A percentile compares a stretch with the other conserved stretches of the same genome.
Conservation (phyloP, 2,329 filamentous ascomycete species). For the Gyromitra esculenta region DNA sequence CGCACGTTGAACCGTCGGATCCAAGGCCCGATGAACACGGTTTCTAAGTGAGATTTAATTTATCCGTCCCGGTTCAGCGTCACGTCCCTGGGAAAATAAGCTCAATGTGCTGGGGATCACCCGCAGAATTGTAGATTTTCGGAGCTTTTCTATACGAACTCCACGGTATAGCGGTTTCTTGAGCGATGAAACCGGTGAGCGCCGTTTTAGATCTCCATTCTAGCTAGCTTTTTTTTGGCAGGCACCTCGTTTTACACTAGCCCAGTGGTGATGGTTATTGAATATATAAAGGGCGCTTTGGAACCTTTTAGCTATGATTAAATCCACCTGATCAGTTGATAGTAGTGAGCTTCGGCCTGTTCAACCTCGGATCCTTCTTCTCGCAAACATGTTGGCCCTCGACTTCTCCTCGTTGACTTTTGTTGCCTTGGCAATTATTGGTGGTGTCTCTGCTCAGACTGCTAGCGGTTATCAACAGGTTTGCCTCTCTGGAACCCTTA, state of each 20-base stretch:
- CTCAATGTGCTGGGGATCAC: slow-evolving; percentile 47
- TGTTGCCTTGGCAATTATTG: slow-evolving; percentile 37
- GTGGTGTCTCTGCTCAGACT: slow-evolving; percentile 44
- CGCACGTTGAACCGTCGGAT: slow-evolving; percentile 32
- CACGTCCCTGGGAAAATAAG: slow-evolving; percentile 47
- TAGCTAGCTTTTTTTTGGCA: slow-evolving; percentile 12
- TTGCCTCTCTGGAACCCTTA: neutral
- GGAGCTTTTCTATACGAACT: slow-evolving; percentile 27
- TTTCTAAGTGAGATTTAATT: slow-evolving; percentile 29
- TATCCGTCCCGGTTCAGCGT: slow-evolving; percentile 30
- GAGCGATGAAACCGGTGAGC: slow-evolving; percentile 12
- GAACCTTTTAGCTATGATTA: slow-evolving; percentile 14
- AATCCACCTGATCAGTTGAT: slow-evolving; percentile 16
- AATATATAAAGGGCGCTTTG: slow-evolving; percentile 36
- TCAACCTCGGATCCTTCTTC: slow-evolving; percentile 13
- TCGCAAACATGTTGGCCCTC: slow-evolving; percentile 36
- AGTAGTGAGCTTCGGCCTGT: slow-evolving; percentile 10
- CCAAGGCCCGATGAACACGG: slow-evolving; percentile 36
- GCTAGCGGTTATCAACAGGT: slow-evolving; percentile 40
- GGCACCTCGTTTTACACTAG: slow-evolving; percentile 9
- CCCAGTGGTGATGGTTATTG: slow-evolving; percentile 2
- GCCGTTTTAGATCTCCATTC: slow-evolving; percentile 24
- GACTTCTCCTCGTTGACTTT: slow-evolving; percentile 39
- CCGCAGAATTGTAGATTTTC: slow-evolving; percentile 32
- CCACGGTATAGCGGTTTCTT: slow-evolving; percentile 11